A percentile compares a stretch with the other conserved stretches of the same genome.
Conservation (phyloP, 768 basidiomycete genomes). For the Mycena capillaripes region DNA sequence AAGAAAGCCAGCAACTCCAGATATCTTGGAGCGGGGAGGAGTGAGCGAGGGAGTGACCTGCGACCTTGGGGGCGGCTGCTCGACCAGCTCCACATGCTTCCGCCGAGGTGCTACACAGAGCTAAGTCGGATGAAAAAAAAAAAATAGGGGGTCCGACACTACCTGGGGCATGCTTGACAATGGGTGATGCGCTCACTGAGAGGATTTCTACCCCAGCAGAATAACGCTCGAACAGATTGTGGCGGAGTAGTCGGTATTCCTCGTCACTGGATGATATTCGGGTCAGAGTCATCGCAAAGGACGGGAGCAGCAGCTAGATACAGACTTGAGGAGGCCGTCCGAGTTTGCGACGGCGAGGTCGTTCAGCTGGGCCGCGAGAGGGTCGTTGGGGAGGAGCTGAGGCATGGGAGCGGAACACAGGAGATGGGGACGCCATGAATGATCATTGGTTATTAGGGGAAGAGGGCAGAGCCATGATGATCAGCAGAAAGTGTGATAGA, state of each 20-base stretch:
- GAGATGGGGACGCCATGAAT: constrained; percentile 27
- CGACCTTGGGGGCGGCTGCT: constrained; percentile 11
- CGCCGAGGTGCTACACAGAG: constrained; percentile 34
- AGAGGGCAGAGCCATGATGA: constrained; percentile 14
- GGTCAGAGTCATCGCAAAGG: neutral
- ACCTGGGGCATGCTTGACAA: constrained; percentile 41
- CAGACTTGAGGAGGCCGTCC: constrained; percentile 75
- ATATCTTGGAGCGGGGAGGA: constrained; percentile 40
- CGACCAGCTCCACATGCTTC: constrained; percentile 39
- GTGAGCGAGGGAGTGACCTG: constrained; percentile 25
- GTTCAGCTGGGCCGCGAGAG: constrained; percentile 74
- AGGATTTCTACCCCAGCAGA: constrained; percentile 48
- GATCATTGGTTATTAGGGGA: constrained; percentile 24
- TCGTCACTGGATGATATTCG: constrained; percentile 68
- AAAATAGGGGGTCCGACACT: constrained; percentile 13
- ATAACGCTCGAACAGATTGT: constrained; percentile 76
- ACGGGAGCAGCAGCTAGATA: constrained; percentile 33
- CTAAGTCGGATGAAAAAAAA: constrained; percentile 22
- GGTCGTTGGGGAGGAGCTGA: constrained; percentile 52
- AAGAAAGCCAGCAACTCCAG: constrained; percentile 52
- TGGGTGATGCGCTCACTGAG: constrained; percentile 43
- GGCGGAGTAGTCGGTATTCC: constrained; percentile 79
- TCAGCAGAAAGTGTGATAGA: constrained; percentile 20
- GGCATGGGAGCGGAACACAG: constrained; percentile 40
- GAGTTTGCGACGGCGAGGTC: constrained; percentile 78